Percentiles rank a stretch among this genome's conserved stretches.
Evolutionary conservation across 176 grass and related monocot species (phyloP).

Genomic region (Juncus effusus): DNA sequence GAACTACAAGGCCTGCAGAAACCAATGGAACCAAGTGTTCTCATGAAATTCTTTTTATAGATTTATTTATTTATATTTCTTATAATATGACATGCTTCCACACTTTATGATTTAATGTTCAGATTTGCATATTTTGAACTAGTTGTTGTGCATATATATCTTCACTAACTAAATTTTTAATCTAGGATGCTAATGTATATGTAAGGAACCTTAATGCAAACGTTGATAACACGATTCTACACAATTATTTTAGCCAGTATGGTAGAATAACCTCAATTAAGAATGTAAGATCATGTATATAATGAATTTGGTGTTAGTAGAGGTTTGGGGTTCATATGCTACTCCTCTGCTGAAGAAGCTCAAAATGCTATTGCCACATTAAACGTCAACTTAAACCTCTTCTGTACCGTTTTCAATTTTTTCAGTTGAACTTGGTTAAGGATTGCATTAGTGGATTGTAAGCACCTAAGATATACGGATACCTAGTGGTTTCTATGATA

Average conservation of each 20-base stretch:
- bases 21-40: too few relatives aligned
- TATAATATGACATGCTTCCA: too few relatives aligned
- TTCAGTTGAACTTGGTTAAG: not conserved
- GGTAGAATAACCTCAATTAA: constrained; percentile 70
- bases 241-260: constrained; percentile 56
- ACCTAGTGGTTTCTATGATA: too few relatives aligned
- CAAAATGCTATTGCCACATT: constrained; percentile 50
- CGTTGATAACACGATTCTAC: constrained; percentile 53
- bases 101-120: too few relatives aligned
- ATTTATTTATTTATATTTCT: too few relatives aligned
- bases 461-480: too few relatives aligned
- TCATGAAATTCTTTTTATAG: too few relatives aligned
- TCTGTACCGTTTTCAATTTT: not conserved
- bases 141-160: too few relatives aligned
- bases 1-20: too few relatives aligned
- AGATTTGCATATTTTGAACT: too few relatives aligned
- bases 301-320: constrained; percentile 79
- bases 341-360: constrained; percentile 63
- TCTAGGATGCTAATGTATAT: constrained; percentile 73
- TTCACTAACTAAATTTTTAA: not conserved
- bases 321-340: constrained; percentile 92
- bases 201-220: constrained; percentile 71
- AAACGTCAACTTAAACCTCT: constrained; percentile 39
- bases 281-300: constrained; percentile 38
- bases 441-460: too few relatives aligned